Evolutionary conservation across 2,329 filamentous ascomycete species (phyloP).

Genomic region (Lecanicillium sp.): DNA sequence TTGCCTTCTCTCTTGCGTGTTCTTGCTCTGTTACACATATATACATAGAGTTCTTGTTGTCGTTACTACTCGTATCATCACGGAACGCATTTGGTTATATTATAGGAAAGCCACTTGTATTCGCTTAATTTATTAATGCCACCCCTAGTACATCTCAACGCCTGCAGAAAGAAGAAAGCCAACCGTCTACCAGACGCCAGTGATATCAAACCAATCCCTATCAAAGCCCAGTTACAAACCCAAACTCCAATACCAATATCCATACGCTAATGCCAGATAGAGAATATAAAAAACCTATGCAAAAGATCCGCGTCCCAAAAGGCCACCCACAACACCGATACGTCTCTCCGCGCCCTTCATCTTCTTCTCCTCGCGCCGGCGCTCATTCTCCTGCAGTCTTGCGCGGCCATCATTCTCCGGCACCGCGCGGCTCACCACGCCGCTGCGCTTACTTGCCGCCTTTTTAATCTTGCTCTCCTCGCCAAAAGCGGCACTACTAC

Average conservation of each 20-base stretch:
- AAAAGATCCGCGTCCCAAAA: slow-evolving; percentile 49
- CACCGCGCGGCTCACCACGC: slow-evolving; percentile 51
- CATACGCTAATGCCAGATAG: neutral
- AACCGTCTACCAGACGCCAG: neutral
- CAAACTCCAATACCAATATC: neutral
- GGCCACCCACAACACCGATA: slow-evolving; percentile 49
- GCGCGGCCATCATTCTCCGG: slow-evolving; percentile 53
- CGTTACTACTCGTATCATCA: too few species aligned
- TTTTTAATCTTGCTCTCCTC: slow-evolving; percentile 54
- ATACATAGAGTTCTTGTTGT: too few species aligned
- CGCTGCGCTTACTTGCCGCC: slow-evolving; percentile 53
- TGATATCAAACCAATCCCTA: neutral
- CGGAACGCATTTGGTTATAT: too few species aligned
- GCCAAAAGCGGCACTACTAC: slow-evolving; percentile 33
- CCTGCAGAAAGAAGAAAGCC: neutral
- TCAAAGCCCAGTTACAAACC: neutral
- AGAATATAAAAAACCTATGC: slow-evolving; percentile 11
- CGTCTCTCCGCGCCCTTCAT: slow-evolving; percentile 52
- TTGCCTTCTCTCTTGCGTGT: too few species aligned
- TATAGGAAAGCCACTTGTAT: too few species aligned
- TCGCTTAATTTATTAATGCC: too few species aligned
- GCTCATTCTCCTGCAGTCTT: slow-evolving; percentile 50
- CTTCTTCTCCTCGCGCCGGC: slow-evolving; percentile 52
- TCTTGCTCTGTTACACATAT: too few species aligned
- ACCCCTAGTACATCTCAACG: neutral